phyloP scores from a whole-genome alignment of 306 rosid species.

The Abrus precatorius region DNA sequence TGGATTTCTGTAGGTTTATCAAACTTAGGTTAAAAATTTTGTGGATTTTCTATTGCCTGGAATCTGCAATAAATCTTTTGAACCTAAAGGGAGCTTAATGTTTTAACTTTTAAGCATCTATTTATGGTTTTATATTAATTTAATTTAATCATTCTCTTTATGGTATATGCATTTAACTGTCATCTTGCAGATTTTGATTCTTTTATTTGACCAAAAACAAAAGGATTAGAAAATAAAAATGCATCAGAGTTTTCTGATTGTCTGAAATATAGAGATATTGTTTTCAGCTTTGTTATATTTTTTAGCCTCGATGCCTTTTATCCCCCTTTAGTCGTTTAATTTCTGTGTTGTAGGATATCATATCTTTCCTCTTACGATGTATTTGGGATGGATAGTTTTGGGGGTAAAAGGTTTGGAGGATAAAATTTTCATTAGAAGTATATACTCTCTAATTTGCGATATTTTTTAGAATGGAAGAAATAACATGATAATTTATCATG shows the following conservation, averaged over 20 bases:
- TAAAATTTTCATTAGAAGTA: neutral
- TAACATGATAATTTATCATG: neutral
- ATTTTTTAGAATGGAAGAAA: neutral
- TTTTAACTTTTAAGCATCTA: conserved; percentile 19
- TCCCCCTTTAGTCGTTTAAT: neutral
- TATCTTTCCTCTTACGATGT: neutral
- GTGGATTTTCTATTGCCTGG: conserved; percentile 21
- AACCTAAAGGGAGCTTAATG: conserved; percentile 3
- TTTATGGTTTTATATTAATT: conserved; percentile 26
- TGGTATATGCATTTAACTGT: neutral
- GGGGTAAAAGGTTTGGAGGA: neutral
- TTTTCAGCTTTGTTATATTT: neutral
- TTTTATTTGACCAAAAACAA: conserved; percentile 1
- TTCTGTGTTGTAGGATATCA: neutral
- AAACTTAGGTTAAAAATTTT: conserved; percentile 14
- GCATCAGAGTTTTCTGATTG: conserved; percentile 12
- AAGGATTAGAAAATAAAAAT: neutral
- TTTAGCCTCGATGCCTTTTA: neutral
- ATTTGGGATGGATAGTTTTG: neutral
- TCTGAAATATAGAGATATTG: conserved; percentile 27
- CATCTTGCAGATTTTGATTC: neutral
- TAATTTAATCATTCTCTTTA: conserved; percentile 12
- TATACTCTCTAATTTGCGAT: neutral
- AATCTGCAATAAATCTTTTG: conserved; percentile 3
- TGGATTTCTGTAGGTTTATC: conserved; percentile 83